Evolutionary conservation across 257 asterid genomes (phyloP), one percentile per base, ranked within the genome.

Genomic region (Haberlea rhodopensis): DNA sequence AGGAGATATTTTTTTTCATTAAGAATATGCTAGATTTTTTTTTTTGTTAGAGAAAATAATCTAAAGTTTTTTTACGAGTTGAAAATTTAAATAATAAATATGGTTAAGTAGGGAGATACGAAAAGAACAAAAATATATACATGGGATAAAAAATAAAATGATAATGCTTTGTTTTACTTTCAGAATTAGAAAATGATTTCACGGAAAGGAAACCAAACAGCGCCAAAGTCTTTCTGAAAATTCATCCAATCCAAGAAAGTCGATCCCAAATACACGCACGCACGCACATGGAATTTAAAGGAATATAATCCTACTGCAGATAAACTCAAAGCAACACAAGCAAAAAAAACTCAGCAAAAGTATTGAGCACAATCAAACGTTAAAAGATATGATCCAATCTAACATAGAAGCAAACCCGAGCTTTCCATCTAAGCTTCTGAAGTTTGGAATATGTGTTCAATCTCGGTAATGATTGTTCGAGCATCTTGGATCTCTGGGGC

Each of bases 401-500:
- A 8, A 27, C 43, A 32, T n/a, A 20, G 6, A 37, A 55, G n/a
- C 15, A 24, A 51, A 57, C 80, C 23, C 52, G 1, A 62, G 21
- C 25, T 25, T 60, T 23, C 27, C 43, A 23, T 18, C 66, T 82
- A 83, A 34, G 45, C 77, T 26, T 77, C 89, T 26, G 74, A 63
- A 45, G 83, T 63, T 73, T 76, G 83, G 71, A 85, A 78, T 32
- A 84, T 45, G 63, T 79, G 78, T 55, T 82, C 96, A 56, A 82
- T 82, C 73, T 87, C 89, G 23, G 74, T 1, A 57, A 87, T 72
- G 71, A 74, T 67, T 71, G 62, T 75, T 46, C 69, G 85, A 49
- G 97, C 97, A 71, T 90, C 97, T 57, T 84, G 87, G 55, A 87
- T 66, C 75, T 90, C 97, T 18, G 80, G 66, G 59, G 90, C 83